Conservation (phyloP, 2,329 filamentous ascomycete species). For the Cladophialophora chaetospira region DNA sequence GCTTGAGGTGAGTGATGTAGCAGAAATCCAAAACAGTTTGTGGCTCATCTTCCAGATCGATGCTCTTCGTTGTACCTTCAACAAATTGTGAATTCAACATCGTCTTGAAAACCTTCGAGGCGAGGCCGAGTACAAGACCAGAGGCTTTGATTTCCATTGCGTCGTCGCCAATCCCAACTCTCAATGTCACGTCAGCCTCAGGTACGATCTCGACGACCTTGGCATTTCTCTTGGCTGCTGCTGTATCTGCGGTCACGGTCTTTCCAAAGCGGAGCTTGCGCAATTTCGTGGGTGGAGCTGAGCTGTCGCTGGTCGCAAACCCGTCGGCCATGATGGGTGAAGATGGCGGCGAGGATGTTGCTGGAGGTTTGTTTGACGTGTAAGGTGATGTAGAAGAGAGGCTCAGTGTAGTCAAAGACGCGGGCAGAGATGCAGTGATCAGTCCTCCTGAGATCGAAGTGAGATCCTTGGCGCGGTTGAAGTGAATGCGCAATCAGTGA, state of each 20-base stretch:
- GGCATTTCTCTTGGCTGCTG: not conserved
- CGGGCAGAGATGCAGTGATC: no score
- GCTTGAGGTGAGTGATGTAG: not conserved
- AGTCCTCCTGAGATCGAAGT: no score
- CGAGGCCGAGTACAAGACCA: not conserved
- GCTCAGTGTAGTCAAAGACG: no score
- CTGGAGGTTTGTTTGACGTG: no score
- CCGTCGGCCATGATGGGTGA: no score
- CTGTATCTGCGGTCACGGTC: not conserved
- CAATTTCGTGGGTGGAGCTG: no score
- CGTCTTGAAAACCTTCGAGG: conserved; percentile 2
- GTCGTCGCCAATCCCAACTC: not conserved
- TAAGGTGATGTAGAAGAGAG: no score
- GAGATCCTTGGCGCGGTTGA: no score
- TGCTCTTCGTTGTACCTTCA: not conserved
- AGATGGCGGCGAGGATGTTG: no score
- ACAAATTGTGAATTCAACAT: conserved; percentile 5
- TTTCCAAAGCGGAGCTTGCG: no score
- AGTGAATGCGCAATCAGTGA: no score
- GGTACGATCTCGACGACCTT: not conserved
- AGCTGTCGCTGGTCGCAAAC: no score
- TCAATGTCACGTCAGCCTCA: not conserved
- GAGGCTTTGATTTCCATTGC: conserved; percentile 1
- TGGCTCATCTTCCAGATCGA: conserved; percentile 1
- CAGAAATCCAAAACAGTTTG: not conserved